These are phyloP conservation scores for Irpex sp. DNA, from an alignment of 1,284 basidiomycete species.

Conservation along the genomic window DNA sequence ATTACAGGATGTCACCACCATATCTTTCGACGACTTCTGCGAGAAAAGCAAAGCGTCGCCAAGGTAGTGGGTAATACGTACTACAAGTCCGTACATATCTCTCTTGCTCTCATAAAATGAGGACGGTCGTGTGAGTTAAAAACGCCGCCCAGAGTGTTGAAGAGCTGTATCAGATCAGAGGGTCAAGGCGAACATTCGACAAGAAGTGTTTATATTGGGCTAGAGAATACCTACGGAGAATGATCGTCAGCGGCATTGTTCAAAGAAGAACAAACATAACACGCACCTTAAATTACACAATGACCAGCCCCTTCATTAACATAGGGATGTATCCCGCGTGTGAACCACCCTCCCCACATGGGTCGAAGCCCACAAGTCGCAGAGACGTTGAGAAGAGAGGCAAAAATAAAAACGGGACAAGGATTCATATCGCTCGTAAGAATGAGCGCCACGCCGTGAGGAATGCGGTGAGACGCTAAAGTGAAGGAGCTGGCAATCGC, in stretches of 20 bases:
- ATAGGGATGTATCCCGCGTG: constrained; percentile 46
- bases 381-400: constrained; percentile 31
- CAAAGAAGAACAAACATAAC: background rate
- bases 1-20: constrained; percentile 8
- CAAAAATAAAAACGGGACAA: constrained; percentile 39
- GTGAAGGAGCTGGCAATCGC: constrained; percentile 44
- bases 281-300: constrained; percentile 3
- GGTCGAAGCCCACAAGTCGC: constrained; percentile 15
- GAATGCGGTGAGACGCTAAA: constrained; percentile 67
- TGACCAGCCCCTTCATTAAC: background rate
- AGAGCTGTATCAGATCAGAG: constrained; percentile 41
- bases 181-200: background rate
- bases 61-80: constrained; percentile 16
- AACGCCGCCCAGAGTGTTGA: constrained; percentile 86
- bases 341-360: constrained; percentile 45
- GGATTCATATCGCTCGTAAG: constrained; percentile 65
- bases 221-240: background rate
- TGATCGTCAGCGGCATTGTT: background rate
- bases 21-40: constrained; percentile 13
- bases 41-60: constrained; percentile 12
- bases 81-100: constrained; percentile 16
- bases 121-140: constrained; percentile 60
- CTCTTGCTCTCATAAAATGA: constrained; percentile 86
- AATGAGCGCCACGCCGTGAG: constrained; percentile 73
- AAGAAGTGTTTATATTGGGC: background rate